Base-by-base conservation (phyloP, 2,329 filamentous ascomycete species). In the Colletotrichum abscissum region DNA sequence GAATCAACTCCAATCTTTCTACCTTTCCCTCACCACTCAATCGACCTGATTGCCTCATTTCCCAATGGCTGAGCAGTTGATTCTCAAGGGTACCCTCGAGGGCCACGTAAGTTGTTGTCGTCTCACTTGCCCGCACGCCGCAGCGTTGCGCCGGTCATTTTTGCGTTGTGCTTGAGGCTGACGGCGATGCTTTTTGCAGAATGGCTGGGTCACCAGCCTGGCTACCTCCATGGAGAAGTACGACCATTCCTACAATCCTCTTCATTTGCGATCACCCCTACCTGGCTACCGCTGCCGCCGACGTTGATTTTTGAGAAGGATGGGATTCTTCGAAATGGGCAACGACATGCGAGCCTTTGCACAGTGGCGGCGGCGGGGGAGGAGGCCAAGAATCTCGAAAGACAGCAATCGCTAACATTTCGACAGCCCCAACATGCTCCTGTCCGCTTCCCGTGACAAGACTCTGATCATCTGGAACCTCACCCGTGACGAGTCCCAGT, bases 381-480 rank as follows among this genome's bases (percentile, higher is more conserved):
- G 52, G 33, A 30, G 42, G 42, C 42, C 42, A 11, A 49, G 42
- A 49, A 49, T 22, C 3, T 49, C 42, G 42, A 49, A 28, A 55
- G 65, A 58, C 16, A 46, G 75, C 70, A 72, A 72, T 78, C 77
- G 76, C 79, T 81, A 73, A 81, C 71, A 24, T 75, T 76, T 75
- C 71, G 77, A 72, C 80, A 91, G 95, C 94, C 97, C 97, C 84
- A 98, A 99, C 92, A 98, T 99, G 96, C 95, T 99, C 86, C 92
- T 99, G 83, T 99, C 97, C 80, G 96, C 91, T 84, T 95, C 92
- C 85, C 95, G 97, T 89, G 97, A 99, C 92, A 98, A 98, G 94
- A 94, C 94, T 80, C 91, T 99, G 86, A 99, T 99, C 90, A 97
- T 99, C 92, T 99, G 97, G 97, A 98, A 98, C 92, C 92, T 99